Base-by-base conservation (phyloP, 2,329 filamentous ascomycete species). In the Periglandula ipomoeae region DNA sequence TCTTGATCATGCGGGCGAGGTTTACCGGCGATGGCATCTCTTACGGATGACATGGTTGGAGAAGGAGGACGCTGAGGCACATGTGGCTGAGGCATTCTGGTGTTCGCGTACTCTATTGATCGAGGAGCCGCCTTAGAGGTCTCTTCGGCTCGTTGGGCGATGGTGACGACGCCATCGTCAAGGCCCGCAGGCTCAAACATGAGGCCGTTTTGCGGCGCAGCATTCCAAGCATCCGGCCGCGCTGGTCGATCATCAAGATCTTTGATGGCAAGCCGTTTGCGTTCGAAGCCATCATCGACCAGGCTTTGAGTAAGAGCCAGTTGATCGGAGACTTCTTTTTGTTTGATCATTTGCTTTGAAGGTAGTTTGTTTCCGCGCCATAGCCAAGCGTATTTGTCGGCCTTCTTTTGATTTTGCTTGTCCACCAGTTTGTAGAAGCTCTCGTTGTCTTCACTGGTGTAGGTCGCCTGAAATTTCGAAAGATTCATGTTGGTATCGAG, bases 371-470 rank as follows among this genome's bases (percentile, higher is more conserved):
- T 96, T 24, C 83, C 87, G 9, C 81, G 78, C 82, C 89, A 95
- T 41, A 97, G 73, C 86, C 91, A 96, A 1, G 82, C 82, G 61
- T 95, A 87, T 59, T 91, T 95, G 59, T 90, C 84, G 0, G 86
- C 84, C 45, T 77, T 80, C 64, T 89, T 91, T 52, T 83, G 76
- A 61, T 96, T 98, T 61, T 96, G 89, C 59, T 84, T 87, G 68
- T 98, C 93, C 24, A 97, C 72, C 1, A 98, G 74, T 58, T 84
- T 85, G 66, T 95, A 95, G 70, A 98, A 97, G 58, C 87, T 94
- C 63, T 96, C 93, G 61, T 97, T 97, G 64, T 98, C 93, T 66
- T 98, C 93, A 60, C 89, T 95, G 1, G 91, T 98, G 68, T 96
- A 97, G 56, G 87, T 91, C 3, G 86, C 78, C 62, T 98, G 93